Base-by-base conservation (phyloP, 2,329 filamentous ascomycete genomes). In the Macrophomina pseudophaseolina region DNA sequence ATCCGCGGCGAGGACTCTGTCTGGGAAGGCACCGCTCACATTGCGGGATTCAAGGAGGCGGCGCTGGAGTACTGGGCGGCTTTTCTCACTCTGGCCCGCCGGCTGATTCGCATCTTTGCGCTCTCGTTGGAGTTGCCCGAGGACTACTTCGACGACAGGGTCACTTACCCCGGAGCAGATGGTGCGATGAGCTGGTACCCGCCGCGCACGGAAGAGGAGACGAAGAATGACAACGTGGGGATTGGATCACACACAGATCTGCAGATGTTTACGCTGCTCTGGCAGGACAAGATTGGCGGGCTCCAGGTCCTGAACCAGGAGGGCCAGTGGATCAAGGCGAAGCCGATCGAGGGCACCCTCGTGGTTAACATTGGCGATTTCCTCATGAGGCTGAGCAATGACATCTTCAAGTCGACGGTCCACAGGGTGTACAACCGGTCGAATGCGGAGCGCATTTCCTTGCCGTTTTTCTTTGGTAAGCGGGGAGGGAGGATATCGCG, bases 391-490 rank as follows among this genome's bases (percentile, higher is more conserved):
- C 75, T 85, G 30, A 82, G 80, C 48, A 85, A 86, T 71, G 81
- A 85, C 70, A 79, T 74, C 16, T 84, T 84, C 70, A 83, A 80
- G 68, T 83, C 80, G 5, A 85, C 83, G 0, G 81, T 86, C 18
- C 85, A 86, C 71, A 76, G 84, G 12, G 59, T 64, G 59, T 64
- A 51, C 18, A 64, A 52, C 48, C 16, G 59, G 30, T 38, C 46
- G 8, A 75, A 77, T 0, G 81, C 14, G 28, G 49, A 82, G 62
- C 75, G 84, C 12, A 82, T 84, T 51, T 85, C 82, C 0, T 84
- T 87, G 82, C 84, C 85, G 0, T 87, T 87, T 71, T 87, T 87
- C 74, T 83, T 87, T 16, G 59, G 59, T 51, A n/a, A 18, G 33
- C 8, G n/a, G 23, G 12, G 33, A 5, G 6, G 5, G 5, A 14